Evolutionary conservation across 352 stramenopile species (phyloP), one percentile per base, ranked within the genome.

Genomic region (Aphanomyces invadans): DNA sequence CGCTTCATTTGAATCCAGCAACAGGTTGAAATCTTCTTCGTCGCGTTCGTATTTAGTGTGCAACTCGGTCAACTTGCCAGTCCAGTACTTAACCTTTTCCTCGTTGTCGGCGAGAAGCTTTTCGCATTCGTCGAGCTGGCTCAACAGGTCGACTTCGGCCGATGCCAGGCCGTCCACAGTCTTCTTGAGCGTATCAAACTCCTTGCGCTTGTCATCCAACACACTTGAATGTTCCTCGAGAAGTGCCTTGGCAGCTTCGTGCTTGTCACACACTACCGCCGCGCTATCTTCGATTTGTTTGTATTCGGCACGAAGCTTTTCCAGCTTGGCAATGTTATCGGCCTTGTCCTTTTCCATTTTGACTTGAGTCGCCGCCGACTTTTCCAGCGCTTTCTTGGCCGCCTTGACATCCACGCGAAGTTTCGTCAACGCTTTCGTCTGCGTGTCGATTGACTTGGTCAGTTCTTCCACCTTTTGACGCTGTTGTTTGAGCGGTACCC

Each of bases 401-500:
- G 75, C 87, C 71, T 93, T 92, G 36, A 88, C 88, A 52, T 95
- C 84, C 4, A 93, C 86, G 23, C 78, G 79, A 49, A 90, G 85
- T 69, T 93, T 92, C 0, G 81, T 90, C 71, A 95, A 87, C 67
- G 87, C 76, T 73, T 97, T 96, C 1, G 83, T 89, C 61, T 91
- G 90, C n/a, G 87, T 81, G 19, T 95, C 86, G 38, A 96, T 93
- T 49, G 90, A 74, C 63, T 88, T 88, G 0, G 77, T 80, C 42
- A 92, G 86, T 61, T 89, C 90, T 28, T 87, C 79, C 0, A 87
- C 75, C 25, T 89, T 86, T 52, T 95, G 89, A 64, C 97, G 86
- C 70, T 97, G 90, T 65, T 97, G 97, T 59, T 97, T 97, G 23
- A 98, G 71, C 67, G 96, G 95, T 29, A 81, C 80, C 29, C 96